phyloP scores from a whole-genome alignment of 257 asterid species.

The Primulina tabacum region DNA sequence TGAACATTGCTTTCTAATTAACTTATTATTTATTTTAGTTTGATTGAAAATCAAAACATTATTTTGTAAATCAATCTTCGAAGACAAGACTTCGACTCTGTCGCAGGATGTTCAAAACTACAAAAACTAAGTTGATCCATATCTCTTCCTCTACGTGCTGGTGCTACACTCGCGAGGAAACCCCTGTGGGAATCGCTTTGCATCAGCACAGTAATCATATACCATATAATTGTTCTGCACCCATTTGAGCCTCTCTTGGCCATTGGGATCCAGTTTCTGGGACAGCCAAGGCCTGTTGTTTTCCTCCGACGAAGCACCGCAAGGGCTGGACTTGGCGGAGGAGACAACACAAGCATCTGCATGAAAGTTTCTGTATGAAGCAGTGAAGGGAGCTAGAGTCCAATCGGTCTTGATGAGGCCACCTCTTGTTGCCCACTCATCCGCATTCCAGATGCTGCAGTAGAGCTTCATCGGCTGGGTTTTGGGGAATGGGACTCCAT shows the following conservation, averaged over 20 bases:
- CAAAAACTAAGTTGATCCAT: no score
- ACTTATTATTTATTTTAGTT: no score
- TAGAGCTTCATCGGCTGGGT: constrained; percentile 51
- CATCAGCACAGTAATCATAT: constrained; percentile 54
- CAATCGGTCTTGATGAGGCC: constrained; percentile 62
- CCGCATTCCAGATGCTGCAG: constrained; percentile 60
- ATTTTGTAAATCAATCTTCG: no score
- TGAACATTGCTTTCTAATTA: no score
- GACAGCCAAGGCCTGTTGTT: constrained; percentile 18
- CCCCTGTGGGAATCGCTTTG: constrained; percentile 47
- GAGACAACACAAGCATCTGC: constrained; percentile 25
- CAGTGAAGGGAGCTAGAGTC: constrained; percentile 58
- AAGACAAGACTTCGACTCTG: no score
- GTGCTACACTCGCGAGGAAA: constrained; percentile 41
- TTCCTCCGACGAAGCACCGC: neutral
- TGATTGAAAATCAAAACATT: no score
- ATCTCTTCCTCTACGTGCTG: neutral
- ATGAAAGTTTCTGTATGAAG: constrained; percentile 39
- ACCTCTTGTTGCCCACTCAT: constrained; percentile 70
- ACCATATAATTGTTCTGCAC: constrained; percentile 51
- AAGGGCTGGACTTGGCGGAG: constrained; percentile 2
- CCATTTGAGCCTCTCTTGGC: constrained; percentile 41
- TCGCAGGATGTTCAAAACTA: no score
- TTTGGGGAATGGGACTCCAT: constrained; percentile 45
- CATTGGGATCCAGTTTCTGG: constrained; percentile 29